phyloP scores from a whole-genome alignment of 805 yeast genomes.

The Myxozyma nipponensis region DNA sequence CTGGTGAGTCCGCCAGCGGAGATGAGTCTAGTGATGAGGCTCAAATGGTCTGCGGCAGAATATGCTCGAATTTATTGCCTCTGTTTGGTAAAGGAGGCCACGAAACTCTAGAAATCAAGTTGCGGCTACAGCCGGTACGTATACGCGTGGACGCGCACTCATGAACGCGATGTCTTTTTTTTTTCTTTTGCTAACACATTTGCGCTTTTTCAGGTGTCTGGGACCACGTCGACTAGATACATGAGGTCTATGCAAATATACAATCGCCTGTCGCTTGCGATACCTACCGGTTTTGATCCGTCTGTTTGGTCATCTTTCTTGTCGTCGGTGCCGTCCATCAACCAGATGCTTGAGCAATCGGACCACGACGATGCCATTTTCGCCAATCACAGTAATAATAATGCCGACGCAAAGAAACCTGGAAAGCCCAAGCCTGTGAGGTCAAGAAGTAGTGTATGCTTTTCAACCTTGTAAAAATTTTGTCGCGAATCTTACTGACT shows the following conservation, averaged over 20 bases:
- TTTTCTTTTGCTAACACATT: too few species aligned
- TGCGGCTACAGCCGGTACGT: slow-evolving; percentile 31
- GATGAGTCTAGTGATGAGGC: neutral
- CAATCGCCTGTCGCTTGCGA: slow-evolving; percentile 15
- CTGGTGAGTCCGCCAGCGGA: slow-evolving; percentile 6
- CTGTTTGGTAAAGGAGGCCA: slow-evolving; percentile 25
- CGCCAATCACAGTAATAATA: slow-evolving; percentile 8
- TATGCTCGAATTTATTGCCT: slow-evolving; percentile 31
- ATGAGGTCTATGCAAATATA: slow-evolving; percentile 24
- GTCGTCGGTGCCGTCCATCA: slow-evolving; percentile 17
- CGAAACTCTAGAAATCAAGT: slow-evolving; percentile 34
- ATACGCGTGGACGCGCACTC: neutral
- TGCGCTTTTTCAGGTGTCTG: slow-evolving; percentile 20
- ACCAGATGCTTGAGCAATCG: neutral
- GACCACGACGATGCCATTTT: slow-evolving; percentile 4
- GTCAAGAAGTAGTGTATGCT: slow-evolving; percentile 6
- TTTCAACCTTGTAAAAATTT: neutral
- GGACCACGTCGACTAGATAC: slow-evolving; percentile 21
- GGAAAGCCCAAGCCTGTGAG: slow-evolving; percentile 11
- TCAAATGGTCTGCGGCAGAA: slow-evolving; percentile 30
- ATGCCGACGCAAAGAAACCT: slow-evolving; percentile 1
- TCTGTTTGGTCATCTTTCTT: slow-evolving; percentile 24
- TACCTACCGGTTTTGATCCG: slow-evolving; percentile 26
- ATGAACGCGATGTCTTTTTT: too few species aligned
- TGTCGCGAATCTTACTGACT: neutral